Conservation (phyloP, 2,329 filamentous ascomycete genomes). For the Botryotinia convoluta region DNA sequence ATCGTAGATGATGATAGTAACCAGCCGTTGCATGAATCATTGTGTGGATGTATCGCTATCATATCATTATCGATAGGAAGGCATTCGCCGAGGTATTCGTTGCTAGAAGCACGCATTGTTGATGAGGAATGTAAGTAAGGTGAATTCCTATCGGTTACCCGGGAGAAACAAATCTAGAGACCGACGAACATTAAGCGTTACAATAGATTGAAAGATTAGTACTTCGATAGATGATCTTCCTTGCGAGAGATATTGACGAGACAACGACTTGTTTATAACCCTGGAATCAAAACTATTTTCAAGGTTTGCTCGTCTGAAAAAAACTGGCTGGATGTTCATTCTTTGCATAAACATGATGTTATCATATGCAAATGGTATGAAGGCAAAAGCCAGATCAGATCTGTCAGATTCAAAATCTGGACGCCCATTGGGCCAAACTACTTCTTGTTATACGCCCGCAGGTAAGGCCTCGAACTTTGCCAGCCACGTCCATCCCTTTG, state of each 20-base stretch:
- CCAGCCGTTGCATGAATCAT: constrained; percentile 11
- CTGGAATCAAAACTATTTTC: constrained; percentile 2
- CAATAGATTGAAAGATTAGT: constrained; percentile 9
- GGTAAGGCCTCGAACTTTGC: constrained; percentile 11
- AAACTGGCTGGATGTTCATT: constrained; percentile 16
- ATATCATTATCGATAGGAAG: constrained; percentile 22
- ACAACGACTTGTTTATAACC: constrained; percentile 19
- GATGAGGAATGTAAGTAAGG: constrained; percentile 18
- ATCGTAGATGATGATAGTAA: constrained; percentile 20
- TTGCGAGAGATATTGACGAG: constrained; percentile 16
- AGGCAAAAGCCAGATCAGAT: constrained; percentile 9
- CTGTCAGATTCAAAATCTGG: not conserved
- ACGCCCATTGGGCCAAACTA: constrained; percentile 7
- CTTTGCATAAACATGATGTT: constrained; percentile 14
- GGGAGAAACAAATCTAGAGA: constrained; percentile 4
- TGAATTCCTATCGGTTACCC: constrained; percentile 18
- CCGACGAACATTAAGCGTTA: not conserved
- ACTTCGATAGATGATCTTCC: constrained; percentile 4
- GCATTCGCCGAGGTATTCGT: not conserved
- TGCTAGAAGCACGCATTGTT: constrained; percentile 17
- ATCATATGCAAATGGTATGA: constrained; percentile 13
- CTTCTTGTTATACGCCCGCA: constrained; percentile 11
- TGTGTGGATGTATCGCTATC: constrained; percentile 16
- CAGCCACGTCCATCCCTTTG: constrained; percentile 15
- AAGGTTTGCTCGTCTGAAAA: not conserved